phyloP scores from a whole-genome alignment of 345 rosid species.

The Isatis tinctoria region DNA sequence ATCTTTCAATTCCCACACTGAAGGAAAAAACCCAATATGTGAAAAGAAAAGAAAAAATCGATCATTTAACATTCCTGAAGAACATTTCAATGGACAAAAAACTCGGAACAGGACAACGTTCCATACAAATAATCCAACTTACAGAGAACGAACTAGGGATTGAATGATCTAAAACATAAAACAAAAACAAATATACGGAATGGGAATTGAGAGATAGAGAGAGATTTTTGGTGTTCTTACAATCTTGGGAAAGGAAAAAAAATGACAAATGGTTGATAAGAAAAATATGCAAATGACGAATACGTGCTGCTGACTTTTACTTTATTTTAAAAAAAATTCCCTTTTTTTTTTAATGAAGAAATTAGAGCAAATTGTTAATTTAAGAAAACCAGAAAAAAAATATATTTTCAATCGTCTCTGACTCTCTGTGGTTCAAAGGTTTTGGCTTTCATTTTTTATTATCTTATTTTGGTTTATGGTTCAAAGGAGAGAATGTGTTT shows the following conservation, averaged over 20 bases:
- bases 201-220: neutral
- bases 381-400: neutral
- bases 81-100: neutral
- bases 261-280: neutral
- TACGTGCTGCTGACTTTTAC: constrained; percentile 18
- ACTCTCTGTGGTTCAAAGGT: neutral
- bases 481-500: neutral
- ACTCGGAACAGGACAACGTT: neutral
- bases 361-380: neutral
- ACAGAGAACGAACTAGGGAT: neutral
- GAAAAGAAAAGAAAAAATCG: neutral
- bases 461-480: neutral
- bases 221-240: constrained; percentile 23
- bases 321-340: neutral
- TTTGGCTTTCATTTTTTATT: neutral
- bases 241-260: neutral
- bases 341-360: neutral
- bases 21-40: no score
- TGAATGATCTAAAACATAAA: neutral
- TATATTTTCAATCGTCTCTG: neutral
- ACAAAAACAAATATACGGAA: neutral
- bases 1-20: neutral
- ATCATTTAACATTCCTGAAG: neutral
- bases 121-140: neutral
- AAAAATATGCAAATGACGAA: neutral